These are phyloP conservation scores for Penicillium sclerotiorum DNA, from an alignment of 2,329 filamentous ascomycete genomes.

Conservation along the genomic window DNA sequence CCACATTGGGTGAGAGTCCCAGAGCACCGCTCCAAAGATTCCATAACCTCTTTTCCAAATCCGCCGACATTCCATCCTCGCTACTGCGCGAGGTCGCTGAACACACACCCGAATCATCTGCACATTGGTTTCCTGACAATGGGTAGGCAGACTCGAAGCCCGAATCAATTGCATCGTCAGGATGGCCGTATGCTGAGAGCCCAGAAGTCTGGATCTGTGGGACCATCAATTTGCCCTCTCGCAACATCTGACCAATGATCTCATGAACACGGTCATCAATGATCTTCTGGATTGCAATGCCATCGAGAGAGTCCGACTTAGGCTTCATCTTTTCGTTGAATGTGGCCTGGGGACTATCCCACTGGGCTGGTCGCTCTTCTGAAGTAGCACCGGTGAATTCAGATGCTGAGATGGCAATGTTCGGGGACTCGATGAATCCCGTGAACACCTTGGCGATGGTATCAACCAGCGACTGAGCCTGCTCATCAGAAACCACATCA, in stretches of 20 bases:
- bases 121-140: conserved; percentile 16
- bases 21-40: conserved; percentile 43
- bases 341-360: conserved; percentile 18
- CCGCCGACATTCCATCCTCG: conserved; percentile 28
- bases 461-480: conserved; percentile 34
- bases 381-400: conserved; percentile 12
- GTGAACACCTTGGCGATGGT: conserved; percentile 36
- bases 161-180: conserved; percentile 21
- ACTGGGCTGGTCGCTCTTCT: conserved; percentile 10
- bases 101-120: conserved; percentile 26
- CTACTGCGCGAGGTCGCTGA: conserved; percentile 37
- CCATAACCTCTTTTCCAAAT: conserved; percentile 40
- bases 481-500: conserved; percentile 38
- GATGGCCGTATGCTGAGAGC: conserved; percentile 16
- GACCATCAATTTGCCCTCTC: conserved; percentile 28
- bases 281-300: conserved; percentile 31
- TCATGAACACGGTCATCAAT: conserved; percentile 40
- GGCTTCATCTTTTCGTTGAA: conserved; percentile 17
- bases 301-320: conserved; percentile 20
- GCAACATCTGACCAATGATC: conserved; percentile 37
- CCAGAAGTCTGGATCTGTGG: conserved; percentile 19
- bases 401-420: conserved; percentile 25
- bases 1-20: conserved; percentile 34
- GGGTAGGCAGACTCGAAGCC: conserved; percentile 25
- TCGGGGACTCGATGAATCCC: conserved; percentile 35